These are phyloP conservation scores for Neofusicoccum kwambonambiense DNA, from an alignment of 2,329 filamentous ascomycete genomes.

Conservation along the genomic window DNA sequence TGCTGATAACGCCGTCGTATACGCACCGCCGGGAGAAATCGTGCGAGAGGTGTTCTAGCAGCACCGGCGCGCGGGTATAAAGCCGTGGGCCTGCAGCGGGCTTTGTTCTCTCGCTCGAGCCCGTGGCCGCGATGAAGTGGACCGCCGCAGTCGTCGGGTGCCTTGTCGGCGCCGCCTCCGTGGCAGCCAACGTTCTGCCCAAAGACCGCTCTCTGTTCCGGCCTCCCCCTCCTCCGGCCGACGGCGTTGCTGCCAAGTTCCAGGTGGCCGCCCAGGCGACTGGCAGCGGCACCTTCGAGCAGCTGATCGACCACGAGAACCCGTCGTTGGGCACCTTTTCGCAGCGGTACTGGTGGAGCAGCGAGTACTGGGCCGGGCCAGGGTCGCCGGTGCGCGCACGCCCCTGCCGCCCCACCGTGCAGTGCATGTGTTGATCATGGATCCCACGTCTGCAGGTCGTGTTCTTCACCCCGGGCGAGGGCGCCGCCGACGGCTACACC, in stretches of 20 bases:
- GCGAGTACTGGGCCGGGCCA: conserved; percentile 53
- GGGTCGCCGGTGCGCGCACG: conserved; percentile 47
- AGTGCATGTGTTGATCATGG: neutral
- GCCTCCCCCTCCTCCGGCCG: neutral
- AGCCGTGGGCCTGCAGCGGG: neutral
- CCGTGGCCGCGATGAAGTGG: neutral
- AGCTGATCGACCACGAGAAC: conserved; percentile 59
- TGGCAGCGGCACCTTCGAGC: conserved; percentile 43
- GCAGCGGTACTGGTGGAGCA: conserved; percentile 55
- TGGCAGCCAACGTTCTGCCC: neutral
- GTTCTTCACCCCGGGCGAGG: conserved; percentile 55
- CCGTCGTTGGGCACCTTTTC: conserved; percentile 56
- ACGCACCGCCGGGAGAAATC: too few species aligned
- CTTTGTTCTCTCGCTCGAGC: too few species aligned
- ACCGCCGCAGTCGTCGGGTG: neutral
- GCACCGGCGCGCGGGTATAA: neutral
- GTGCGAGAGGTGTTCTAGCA: too few species aligned
- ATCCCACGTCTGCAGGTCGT: conserved; percentile 25
- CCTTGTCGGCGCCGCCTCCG: neutral
- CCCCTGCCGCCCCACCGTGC: neutral
- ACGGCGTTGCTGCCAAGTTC: neutral
- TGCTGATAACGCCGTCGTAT: too few species aligned
- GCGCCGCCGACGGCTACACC: conserved; percentile 46
- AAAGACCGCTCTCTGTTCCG: conserved; percentile 2
- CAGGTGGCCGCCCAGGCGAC: neutral